These are phyloP conservation scores for Neckera pumila DNA, from an alignment of 225 moss, liverwort and hornwort genomes.

Conservation along the genomic window DNA sequence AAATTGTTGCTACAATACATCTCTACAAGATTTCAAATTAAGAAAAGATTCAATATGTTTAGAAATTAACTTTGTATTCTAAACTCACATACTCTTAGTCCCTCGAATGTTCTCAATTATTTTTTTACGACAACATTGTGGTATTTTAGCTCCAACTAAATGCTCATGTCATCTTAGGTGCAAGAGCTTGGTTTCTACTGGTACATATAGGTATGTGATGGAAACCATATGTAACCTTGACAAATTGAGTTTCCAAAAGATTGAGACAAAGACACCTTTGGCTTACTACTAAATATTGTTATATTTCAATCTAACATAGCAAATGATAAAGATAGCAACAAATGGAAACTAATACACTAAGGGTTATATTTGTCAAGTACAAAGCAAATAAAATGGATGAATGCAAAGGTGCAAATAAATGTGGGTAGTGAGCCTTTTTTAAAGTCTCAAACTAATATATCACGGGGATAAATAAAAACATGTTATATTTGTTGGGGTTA, in stretches of 20 bases:
- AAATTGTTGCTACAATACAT: too few species aligned
- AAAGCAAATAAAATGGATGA: not conserved
- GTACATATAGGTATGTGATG: not conserved
- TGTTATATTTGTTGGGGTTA: not conserved
- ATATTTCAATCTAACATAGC: not conserved
- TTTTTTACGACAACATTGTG: too few species aligned
- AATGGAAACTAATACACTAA: rapidly evolving
- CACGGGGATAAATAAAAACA: rapidly evolving
- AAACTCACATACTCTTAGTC: too few species aligned
- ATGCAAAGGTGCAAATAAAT: not conserved
- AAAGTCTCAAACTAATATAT: not conserved
- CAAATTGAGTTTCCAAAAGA: not conserved
- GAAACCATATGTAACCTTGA: not conserved
- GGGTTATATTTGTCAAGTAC: not conserved
- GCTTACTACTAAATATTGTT: rapidly evolving
- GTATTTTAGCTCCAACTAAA: too few species aligned
- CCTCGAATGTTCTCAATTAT: too few species aligned
- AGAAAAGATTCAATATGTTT: too few species aligned
- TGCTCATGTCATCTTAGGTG: too few species aligned
- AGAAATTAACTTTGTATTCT: too few species aligned
- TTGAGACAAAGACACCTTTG: not conserved
- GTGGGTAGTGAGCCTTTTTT: not conserved
- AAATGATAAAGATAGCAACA: not conserved
- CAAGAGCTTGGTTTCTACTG: too few species aligned
- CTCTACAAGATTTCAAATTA: too few species aligned